Base-by-base conservation (phyloP, 1,284 basidiomycete genomes). In the Ganoderma lingzhi region DNA sequence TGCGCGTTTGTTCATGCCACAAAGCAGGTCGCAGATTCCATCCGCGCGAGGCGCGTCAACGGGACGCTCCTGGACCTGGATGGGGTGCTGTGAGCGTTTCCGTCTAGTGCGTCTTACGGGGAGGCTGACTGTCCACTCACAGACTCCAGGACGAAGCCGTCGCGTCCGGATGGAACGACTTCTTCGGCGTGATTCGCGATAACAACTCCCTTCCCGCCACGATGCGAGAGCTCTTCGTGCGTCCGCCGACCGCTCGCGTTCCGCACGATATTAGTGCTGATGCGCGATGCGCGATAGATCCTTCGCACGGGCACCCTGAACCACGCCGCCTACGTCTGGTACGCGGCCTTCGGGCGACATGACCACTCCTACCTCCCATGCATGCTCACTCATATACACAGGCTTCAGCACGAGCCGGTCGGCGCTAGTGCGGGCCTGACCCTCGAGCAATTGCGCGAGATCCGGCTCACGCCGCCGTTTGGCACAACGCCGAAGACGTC, bases 321-420 rank as follows among this genome's bases (percentile, higher is more conserved):
- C 63, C 71, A 73, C 10, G 76, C 78, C 3, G 74, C 77, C 14
- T 79, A 78, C 51, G 72, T 75, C 62, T 79, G 77, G 77, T 76
- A 64, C 58, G 62, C 35, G 17, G n/a, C 23, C 59, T 42, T 15
- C 5, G n/a, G 12, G 9, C n/a, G n/a, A 61, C 59, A 28, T 23
- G n/a, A 15, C n/a, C 15, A 23, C 17, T 53, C 35, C 45, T 41
- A 59, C 56, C 35, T 6, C 41, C 6, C n/a, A 37, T 19, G 1
- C n/a, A 19, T 17, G 10, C 45, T 48, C 45, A 10, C n/a, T 14
- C 6, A 14, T 28, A 30, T 30, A 14, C n/a, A 41, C 62, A 84
- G 83, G 83, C 66, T 81, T 19, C 81, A 84, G 64, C 83, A 84
- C 66, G 83, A 84, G 73, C 67, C 82, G n/a, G 80, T 82, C 6